phyloP scores from a whole-genome alignment of 2,329 filamentous ascomycete genomes.

The Tolypocladium guangdongense region DNA sequence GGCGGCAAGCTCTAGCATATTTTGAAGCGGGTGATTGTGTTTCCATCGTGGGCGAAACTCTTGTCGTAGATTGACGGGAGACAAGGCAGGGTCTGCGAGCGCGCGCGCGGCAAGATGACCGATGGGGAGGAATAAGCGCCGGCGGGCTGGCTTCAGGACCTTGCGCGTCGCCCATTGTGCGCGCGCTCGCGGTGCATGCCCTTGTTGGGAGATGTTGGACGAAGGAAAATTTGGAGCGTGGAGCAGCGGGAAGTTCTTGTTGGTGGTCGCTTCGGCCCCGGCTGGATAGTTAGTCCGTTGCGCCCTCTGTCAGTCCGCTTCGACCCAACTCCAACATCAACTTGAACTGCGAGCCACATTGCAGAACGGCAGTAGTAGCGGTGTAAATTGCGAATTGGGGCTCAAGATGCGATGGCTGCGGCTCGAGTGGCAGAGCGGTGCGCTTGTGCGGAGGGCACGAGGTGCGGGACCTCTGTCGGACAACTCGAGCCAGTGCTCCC shows the following conservation, averaged over 20 bases:
- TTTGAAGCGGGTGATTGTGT: conserved; percentile 36
- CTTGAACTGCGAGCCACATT: neutral
- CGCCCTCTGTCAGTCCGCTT: too few species aligned
- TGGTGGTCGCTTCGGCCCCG: neutral
- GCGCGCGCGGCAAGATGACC: neutral
- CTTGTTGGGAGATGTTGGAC: neutral
- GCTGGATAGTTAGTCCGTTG: neutral
- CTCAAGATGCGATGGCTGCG: neutral
- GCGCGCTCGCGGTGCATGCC: neutral
- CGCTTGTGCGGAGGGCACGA: too few species aligned
- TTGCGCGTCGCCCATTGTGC: neutral
- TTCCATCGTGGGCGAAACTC: neutral
- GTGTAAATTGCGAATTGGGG: neutral
- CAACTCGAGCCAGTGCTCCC: too few species aligned
- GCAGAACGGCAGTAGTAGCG: neutral
- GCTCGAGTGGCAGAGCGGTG: too few species aligned
- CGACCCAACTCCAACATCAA: neutral
- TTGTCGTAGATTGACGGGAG: neutral
- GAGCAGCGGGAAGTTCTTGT: neutral
- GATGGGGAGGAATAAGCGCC: neutral
- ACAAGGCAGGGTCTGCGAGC: neutral
- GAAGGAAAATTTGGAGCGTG: neutral
- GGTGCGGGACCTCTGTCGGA: too few species aligned
- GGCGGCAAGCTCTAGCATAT: conserved; percentile 57
- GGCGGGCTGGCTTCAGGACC: neutral